Evolutionary conservation across 2,329 filamentous ascomycete species (phyloP).

Genomic region (Beauveria rudraprayagi): DNA sequence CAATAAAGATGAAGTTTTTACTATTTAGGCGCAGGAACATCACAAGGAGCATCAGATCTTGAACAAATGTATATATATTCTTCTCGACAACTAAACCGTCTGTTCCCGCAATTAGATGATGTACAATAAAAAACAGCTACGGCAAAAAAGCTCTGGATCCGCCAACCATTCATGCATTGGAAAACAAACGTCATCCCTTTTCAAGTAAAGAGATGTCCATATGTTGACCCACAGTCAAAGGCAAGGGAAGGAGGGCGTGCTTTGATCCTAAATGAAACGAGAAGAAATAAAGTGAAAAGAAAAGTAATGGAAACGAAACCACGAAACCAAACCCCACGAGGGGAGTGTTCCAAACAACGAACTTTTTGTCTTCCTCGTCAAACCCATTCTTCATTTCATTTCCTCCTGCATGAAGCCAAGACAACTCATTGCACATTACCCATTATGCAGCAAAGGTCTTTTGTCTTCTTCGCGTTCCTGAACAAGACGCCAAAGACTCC

Average conservation of each 20-base stretch:
- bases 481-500: conserved; percentile 6
- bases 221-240: neutral
- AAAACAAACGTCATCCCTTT: neutral
- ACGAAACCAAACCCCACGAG: conserved; percentile 1
- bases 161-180: neutral
- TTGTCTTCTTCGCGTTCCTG: neutral
- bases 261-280: conserved; percentile 7
- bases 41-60: neutral
- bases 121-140: conserved; percentile 20
- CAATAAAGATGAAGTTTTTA: too few species aligned
- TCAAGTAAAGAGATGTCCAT: too few species aligned
- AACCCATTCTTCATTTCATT: conserved; percentile 6
- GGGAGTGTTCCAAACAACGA: neutral
- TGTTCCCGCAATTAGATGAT: conserved; percentile 19
- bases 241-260: neutral
- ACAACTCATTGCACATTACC: conserved; percentile 6
- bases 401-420: conserved; percentile 1
- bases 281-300: conserved; percentile 2
- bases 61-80: conserved; percentile 13
- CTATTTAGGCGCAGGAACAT: neutral
- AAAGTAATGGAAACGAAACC: neutral
- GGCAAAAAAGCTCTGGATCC: conserved; percentile 18
- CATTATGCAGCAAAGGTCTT: neutral
- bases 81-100: conserved; percentile 9
- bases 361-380: conserved; percentile 10